Evolutionary conservation across 192 early-diverging fungal genomes (phyloP).

Genomic region (Gryganskiella cystojenkinii): DNA sequence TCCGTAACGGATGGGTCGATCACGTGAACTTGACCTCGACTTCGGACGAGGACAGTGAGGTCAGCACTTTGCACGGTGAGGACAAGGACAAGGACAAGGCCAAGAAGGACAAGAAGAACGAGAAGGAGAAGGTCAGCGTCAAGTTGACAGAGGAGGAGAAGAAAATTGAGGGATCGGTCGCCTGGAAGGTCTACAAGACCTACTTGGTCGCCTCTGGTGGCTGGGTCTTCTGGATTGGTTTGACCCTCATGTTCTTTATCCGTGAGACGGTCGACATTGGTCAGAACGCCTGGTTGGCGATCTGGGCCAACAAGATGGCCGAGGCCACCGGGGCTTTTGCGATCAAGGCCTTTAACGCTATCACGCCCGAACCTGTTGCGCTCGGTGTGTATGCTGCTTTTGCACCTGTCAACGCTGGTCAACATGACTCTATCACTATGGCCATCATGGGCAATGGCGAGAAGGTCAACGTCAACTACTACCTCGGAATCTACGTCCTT

Average conservation of each 20-base stretch:
- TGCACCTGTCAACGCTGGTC: neutral
- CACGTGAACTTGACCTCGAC: slow-evolving; percentile 29
- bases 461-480: slow-evolving; percentile 61
- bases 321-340: slow-evolving; percentile 14
- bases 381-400: slow-evolving; percentile 21
- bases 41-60: slow-evolving; percentile 41
- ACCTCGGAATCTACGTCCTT: slow-evolving; percentile 69
- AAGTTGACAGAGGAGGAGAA: slow-evolving; percentile 87
- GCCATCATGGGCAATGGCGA: slow-evolving; percentile 6
- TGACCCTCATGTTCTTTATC: slow-evolving; percentile 54
- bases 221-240: slow-evolving; percentile 64
- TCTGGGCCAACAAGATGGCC: slow-evolving; percentile 54
- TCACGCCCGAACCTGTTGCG: neutral
- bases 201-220: slow-evolving; percentile 82
- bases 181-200: slow-evolving; percentile 77
- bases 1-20: slow-evolving; percentile 57
- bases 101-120: slow-evolving; percentile 43
- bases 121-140: slow-evolving; percentile 51
- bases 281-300: slow-evolving; percentile 69
- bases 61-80: slow-evolving; percentile 43
- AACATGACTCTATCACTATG: slow-evolving; percentile 9
- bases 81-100: slow-evolving; percentile 55
- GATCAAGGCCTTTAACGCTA: slow-evolving; percentile 7
- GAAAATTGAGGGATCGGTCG: slow-evolving; percentile 84
- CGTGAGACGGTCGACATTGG: slow-evolving; percentile 58